phyloP scores from a whole-genome alignment of 768 basidiomycete species.

The Termitomyces heimii region DNA sequence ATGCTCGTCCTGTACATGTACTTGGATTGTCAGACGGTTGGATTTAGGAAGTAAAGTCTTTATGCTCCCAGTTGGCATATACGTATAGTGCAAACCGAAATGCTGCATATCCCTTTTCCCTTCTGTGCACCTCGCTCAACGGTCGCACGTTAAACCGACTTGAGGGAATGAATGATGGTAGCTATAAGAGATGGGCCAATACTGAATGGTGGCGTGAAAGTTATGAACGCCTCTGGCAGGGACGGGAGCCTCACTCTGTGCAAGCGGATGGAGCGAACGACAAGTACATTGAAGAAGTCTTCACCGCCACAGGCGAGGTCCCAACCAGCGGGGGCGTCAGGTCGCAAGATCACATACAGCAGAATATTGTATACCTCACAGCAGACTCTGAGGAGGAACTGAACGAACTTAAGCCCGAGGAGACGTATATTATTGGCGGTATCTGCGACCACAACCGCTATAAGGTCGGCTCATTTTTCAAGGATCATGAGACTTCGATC shows the following conservation, averaged over 20 bases:
- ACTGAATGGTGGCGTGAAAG: constrained; percentile 81
- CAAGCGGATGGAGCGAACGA: not conserved
- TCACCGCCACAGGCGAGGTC: not conserved
- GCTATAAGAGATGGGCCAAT: constrained; percentile 74
- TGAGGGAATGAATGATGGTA: constrained; percentile 57
- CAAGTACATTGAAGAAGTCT: not conserved
- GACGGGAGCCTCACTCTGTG: not conserved
- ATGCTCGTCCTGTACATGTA: constrained; percentile 4
- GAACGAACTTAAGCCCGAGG: constrained; percentile 71
- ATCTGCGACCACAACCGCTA: constrained; percentile 95
- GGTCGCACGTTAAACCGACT: constrained; percentile 63
- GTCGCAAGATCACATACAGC: constrained; percentile 22
- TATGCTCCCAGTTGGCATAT: constrained; percentile 88
- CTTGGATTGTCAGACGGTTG: constrained; percentile 12
- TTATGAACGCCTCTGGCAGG: constrained; percentile 64
- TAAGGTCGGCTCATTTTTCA: constrained; percentile 47
- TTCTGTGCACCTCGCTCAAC: constrained; percentile 79
- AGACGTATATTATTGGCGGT: constrained; percentile 93
- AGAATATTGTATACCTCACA: constrained; percentile 83
- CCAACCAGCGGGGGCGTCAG: not conserved
- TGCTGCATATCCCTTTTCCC: constrained; percentile 60
- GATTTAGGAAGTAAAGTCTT: constrained; percentile 80
- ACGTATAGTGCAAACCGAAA: constrained; percentile 84
- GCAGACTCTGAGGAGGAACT: constrained; percentile 90
- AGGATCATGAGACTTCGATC: constrained; percentile 1